Conservation (phyloP, 495 filamentous ascomycete species). For the Diplogelasinospora grovesii region DNA sequence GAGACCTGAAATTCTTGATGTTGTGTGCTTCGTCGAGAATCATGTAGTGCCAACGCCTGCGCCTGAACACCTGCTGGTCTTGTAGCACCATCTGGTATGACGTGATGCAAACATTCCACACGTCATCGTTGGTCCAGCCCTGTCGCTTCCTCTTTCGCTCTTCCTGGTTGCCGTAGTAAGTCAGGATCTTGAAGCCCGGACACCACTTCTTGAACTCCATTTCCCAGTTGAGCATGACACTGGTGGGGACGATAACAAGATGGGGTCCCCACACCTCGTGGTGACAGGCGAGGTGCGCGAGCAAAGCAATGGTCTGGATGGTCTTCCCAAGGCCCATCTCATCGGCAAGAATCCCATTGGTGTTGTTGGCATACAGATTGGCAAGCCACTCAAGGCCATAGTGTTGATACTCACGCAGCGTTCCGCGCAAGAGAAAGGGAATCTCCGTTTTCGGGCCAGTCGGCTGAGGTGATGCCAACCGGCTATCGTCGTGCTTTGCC, state of each 20-base stretch:
- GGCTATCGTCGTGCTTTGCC: conserved; percentile 30
- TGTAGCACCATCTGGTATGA: conserved; percentile 94
- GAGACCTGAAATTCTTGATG: conserved; percentile 98
- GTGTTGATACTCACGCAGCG: conserved; percentile 93
- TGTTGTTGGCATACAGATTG: conserved; percentile 80
- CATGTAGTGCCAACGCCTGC: conserved; percentile 95
- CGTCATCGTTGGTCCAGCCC: conserved; percentile 83
- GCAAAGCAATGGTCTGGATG: conserved; percentile 92
- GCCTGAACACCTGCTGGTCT: conserved; percentile 88
- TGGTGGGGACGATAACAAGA: conserved; percentile 92
- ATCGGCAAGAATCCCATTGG: conserved; percentile 97
- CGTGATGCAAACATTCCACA: conserved; percentile 96
- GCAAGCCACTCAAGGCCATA: conserved; percentile 95
- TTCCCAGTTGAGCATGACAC: conserved; percentile 99
- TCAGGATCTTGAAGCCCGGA: conserved; percentile 95
- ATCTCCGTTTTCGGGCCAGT: conserved; percentile 61
- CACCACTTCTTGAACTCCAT: conserved; percentile 99
- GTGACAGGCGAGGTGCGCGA: conserved; percentile 88
- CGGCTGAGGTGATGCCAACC: conserved; percentile 36
- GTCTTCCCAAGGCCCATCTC: conserved; percentile 99
- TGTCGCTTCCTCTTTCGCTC: conserved; percentile 84
- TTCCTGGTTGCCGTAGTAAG: conserved; percentile 90
- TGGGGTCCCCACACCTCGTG: conserved; percentile 95
- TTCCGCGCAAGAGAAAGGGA: conserved; percentile 85
- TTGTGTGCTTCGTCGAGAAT: conserved; percentile 98